phyloP scores from a whole-genome alignment of 1,139 yeast species.

The Pichia sp. region DNA sequence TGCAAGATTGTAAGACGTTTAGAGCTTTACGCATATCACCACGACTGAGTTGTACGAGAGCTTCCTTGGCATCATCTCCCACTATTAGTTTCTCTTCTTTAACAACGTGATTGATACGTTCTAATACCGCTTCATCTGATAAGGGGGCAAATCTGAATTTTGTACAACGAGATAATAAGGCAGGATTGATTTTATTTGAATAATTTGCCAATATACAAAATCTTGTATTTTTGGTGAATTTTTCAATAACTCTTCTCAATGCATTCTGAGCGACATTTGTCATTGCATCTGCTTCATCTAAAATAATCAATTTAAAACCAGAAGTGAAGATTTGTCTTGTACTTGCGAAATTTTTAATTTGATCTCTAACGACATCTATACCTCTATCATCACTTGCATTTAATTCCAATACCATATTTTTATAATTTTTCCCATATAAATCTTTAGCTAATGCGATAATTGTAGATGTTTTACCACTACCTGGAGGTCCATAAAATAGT shows the following conservation, averaged over 20 bases:
- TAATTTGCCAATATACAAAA: constrained; percentile 96
- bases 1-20: constrained; percentile 91
- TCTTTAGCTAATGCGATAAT: constrained; percentile 86
- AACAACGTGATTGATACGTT: constrained; percentile 62
- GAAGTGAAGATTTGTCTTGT: constrained; percentile 82
- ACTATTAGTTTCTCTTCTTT: constrained; percentile 58
- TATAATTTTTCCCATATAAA: constrained; percentile 80
- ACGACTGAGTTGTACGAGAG: constrained; percentile 62
- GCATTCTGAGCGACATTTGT: constrained; percentile 97
- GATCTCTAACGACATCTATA: constrained; percentile 78
- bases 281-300: constrained; percentile 99
- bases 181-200: constrained; percentile 93
- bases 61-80: constrained; percentile 49
- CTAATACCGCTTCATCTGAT: constrained; percentile 55
- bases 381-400: constrained; percentile 87
- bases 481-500: constrained; percentile 95
- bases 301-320: constrained; percentile 81
- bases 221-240: constrained; percentile 89
- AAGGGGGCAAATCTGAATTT: constrained; percentile 90
- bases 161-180: constrained; percentile 89
- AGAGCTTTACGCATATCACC: constrained; percentile 98
- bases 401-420: constrained; percentile 85
- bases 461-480: constrained; percentile 95
- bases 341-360: constrained; percentile 77
- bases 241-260: constrained; percentile 83